A percentile compares a stretch with the other conserved stretches of the same genome.
Evolutionary conservation across 2,329 filamentous ascomycete species (phyloP).

Genomic region (Ambrosiella cleistominuta): DNA sequence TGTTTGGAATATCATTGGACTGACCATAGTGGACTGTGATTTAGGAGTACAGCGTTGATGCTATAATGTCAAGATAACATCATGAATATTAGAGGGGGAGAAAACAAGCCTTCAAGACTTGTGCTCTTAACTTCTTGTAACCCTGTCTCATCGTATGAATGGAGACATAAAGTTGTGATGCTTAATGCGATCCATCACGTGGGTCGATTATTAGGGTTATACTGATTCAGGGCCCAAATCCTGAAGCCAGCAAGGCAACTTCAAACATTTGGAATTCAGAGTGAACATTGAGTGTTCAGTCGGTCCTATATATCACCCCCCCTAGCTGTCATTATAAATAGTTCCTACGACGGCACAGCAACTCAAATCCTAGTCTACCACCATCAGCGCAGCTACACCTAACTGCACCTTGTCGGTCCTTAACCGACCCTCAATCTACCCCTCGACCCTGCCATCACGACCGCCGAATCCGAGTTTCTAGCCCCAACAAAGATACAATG

Average conservation of each 20-base stretch:
- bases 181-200: not conserved
- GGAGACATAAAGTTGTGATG: not conserved
- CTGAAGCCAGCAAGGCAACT: slow-evolving; percentile 10
- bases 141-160: too few relatives aligned
- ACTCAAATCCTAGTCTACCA: not conserved
- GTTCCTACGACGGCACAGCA: not conserved
- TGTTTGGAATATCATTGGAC: too few relatives aligned
- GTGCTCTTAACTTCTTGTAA: too few relatives aligned
- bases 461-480: not conserved
- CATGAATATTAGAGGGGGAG: too few relatives aligned
- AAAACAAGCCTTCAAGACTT: too few relatives aligned
- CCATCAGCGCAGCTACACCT: not conserved
- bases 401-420: not conserved
- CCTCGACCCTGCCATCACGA: slow-evolving; percentile 5
- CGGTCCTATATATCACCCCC: not conserved
- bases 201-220: not conserved
- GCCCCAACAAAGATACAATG: slow-evolving; percentile 31
- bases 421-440: not conserved
- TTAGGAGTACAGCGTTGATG: too few relatives aligned
- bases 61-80: too few relatives aligned
- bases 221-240: not conserved
- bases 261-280: not conserved
- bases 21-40: too few relatives aligned
- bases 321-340: not conserved
- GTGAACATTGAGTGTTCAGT: not conserved